A percentile compares a stretch with the other conserved stretches of the same genome.
phyloP scores from a whole-genome alignment of 495 filamentous ascomycete genomes.

The Tuber umbilicatum region DNA sequence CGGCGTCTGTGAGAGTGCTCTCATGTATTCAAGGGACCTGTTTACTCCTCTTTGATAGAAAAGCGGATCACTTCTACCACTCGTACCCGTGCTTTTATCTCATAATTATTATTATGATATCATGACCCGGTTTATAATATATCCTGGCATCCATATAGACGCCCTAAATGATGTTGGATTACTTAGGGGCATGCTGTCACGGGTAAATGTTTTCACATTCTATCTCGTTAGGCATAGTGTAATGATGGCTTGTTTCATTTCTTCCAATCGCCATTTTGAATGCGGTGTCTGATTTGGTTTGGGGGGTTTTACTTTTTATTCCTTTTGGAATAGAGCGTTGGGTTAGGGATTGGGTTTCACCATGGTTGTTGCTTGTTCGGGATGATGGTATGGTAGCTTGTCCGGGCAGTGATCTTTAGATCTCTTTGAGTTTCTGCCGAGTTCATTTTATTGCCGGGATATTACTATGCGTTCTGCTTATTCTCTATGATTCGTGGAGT shows the following conservation, averaged over 20 bases:
- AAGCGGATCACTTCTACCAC: conserved; percentile 8
- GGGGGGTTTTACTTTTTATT: background rate
- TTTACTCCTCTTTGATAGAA: conserved; percentile 11
- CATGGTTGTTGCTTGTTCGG: background rate
- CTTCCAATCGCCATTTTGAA: background rate
- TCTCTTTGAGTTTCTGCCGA: background rate
- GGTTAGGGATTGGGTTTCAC: background rate
- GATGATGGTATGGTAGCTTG: background rate
- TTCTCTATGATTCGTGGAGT: background rate
- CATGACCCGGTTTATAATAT: no score
- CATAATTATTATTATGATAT: no score
- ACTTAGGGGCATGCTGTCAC: background rate
- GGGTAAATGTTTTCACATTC: background rate
- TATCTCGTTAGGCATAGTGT: background rate
- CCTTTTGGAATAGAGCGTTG: background rate
- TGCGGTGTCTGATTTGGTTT: background rate
- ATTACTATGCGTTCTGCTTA: background rate
- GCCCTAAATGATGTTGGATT: no score
- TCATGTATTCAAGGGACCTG: conserved; percentile 3
- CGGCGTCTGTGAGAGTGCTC: background rate
- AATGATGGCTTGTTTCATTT: background rate
- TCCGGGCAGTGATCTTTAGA: background rate
- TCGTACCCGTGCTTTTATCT: conserved; percentile 12
- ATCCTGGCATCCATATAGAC: conserved; percentile 10
- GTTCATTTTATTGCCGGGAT: background rate